Conservation (phyloP, 345 rosid genomes). For the Linum usitatissimum region DNA sequence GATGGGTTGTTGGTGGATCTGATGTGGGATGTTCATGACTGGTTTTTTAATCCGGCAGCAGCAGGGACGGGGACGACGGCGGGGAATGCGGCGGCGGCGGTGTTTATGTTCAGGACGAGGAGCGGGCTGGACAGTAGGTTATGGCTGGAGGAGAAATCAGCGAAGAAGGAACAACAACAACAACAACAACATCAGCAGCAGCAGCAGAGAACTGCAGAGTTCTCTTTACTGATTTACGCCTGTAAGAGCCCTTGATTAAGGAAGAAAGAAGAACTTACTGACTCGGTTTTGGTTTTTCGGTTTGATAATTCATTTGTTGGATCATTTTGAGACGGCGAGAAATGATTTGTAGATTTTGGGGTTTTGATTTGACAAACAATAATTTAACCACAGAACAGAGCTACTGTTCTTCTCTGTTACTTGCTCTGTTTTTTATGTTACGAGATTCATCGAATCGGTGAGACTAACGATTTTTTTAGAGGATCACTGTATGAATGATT, state of each 20-base stretch:
- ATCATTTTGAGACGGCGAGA: too few relatives aligned
- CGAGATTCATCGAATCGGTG: too few relatives aligned
- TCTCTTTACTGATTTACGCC: constrained; percentile 77
- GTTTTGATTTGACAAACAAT: too few relatives aligned
- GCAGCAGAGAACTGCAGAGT: constrained; percentile 47
- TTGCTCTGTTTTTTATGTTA: too few relatives aligned
- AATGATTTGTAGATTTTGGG: too few relatives aligned
- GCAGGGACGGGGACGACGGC: background rate
- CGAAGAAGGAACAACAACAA: constrained; percentile 25
- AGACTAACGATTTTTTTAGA: too few relatives aligned
- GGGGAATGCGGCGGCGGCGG: constrained; percentile 36
- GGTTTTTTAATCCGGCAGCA: constrained; percentile 48
- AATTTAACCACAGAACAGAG: too few relatives aligned
- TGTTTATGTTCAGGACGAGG: constrained; percentile 87
- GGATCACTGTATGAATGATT: too few relatives aligned
- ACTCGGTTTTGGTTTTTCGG: background rate
- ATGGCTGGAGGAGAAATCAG: constrained; percentile 61
- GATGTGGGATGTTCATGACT: constrained; percentile 93
- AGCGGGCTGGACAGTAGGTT: constrained; percentile 58
- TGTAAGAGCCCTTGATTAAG: constrained; percentile 35
- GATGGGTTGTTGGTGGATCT: constrained; percentile 76
- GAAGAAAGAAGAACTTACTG: constrained; percentile 3
- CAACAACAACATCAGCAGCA: background rate
- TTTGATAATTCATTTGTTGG: background rate
- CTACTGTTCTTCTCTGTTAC: too few relatives aligned